Percentiles rank a stretch among this genome's conserved stretches.
Conservation (phyloP, 2,329 filamentous ascomycete genomes). For the Fusarium armeniacum region DNA sequence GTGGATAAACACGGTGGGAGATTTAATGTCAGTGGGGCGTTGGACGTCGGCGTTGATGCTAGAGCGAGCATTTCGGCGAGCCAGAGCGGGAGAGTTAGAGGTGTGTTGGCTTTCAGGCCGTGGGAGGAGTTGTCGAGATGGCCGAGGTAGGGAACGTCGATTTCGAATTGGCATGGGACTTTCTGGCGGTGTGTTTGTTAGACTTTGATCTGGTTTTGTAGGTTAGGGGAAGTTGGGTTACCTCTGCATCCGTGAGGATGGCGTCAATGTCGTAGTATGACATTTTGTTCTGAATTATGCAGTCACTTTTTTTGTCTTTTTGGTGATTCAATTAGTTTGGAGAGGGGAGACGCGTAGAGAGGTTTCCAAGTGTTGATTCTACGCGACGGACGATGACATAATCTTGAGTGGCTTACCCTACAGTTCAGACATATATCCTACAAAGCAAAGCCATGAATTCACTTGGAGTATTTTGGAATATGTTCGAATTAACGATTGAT, state of each 20-base stretch:
- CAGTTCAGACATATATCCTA: not conserved
- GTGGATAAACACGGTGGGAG: slow-evolving; percentile 82
- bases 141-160: slow-evolving; percentile 87
- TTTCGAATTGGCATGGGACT: slow-evolving; percentile 94
- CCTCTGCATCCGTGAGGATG: slow-evolving; percentile 88
- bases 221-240: slow-evolving; percentile 53
- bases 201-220: not conserved
- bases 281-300: slow-evolving; percentile 55
- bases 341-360: slow-evolving; percentile 40
- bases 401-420: slow-evolving; percentile 32
- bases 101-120: slow-evolving; percentile 83
- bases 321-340: slow-evolving; percentile 24
- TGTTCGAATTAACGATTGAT: no score
- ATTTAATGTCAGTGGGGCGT: slow-evolving; percentile 82
- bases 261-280: slow-evolving; percentile 89
- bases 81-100: slow-evolving; percentile 90
- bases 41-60: slow-evolving; percentile 64
- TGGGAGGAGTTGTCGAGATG: slow-evolving; percentile 87
- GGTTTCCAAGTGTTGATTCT: slow-evolving; percentile 7
- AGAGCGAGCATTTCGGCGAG: slow-evolving; percentile 93
- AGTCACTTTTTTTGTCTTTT: not conserved
- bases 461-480: no score
- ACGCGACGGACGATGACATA: slow-evolving; percentile 49
- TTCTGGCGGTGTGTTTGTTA: slow-evolving; percentile 70
- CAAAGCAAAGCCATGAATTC: not conserved